Percentiles rank a stretch among this genome's conserved stretches.
Conservation (phyloP, 257 asterid species). For the Solanum pinnatisectum region DNA sequence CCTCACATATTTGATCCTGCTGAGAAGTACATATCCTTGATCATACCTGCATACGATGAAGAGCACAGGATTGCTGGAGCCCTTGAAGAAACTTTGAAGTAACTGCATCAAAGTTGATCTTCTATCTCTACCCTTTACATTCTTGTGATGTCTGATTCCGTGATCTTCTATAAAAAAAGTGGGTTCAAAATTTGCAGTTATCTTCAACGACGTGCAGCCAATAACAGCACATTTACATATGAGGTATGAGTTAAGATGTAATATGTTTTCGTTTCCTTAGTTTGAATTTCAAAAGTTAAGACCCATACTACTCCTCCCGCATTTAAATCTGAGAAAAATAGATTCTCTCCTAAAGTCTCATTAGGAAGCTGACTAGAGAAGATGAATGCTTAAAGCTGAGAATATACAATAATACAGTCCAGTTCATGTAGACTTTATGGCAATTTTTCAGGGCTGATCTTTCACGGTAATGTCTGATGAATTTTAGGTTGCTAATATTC, state of each 20-base stretch:
- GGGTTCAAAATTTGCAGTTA: constrained; percentile 42
- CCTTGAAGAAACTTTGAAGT: constrained; percentile 78
- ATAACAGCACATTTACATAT: constrained; percentile 66
- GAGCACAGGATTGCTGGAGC: constrained; percentile 90
- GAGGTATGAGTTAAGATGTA: constrained; percentile 46
- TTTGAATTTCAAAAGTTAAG: neutral
- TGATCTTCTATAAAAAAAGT: neutral
- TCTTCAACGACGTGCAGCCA: constrained; percentile 72
- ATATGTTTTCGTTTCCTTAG: neutral
- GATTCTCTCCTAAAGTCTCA: neutral
- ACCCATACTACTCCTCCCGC: neutral
- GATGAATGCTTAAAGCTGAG: neutral
- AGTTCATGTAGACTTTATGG: neutral
- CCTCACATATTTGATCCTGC: constrained; percentile 12
- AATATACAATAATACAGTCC: neutral
- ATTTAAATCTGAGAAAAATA: neutral
- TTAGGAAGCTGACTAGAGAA: neutral
- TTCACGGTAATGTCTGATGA: neutral
- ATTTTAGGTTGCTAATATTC: neutral
- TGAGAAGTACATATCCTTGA: constrained; percentile 6
- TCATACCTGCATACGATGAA: constrained; percentile 80
- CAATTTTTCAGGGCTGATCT: neutral
- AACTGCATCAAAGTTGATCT: constrained; percentile 8
- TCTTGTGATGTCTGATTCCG: neutral
- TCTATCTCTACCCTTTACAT: neutral